Base-by-base conservation (phyloP, 805 yeast genomes). In the Saccharomycopsis microspora region DNA sequence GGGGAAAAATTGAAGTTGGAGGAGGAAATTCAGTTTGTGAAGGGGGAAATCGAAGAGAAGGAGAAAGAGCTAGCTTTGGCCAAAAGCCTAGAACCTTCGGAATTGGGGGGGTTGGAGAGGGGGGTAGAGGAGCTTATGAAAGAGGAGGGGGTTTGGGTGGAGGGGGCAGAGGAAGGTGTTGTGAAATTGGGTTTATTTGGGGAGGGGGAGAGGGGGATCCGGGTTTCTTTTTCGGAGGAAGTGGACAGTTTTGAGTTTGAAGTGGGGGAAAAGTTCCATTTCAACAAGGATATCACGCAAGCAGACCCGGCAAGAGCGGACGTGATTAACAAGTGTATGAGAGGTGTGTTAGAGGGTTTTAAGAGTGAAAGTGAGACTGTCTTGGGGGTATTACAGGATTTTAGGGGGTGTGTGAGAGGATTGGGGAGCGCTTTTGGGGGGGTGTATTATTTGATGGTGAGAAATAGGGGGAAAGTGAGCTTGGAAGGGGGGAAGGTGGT, bases 131-230 rank as follows among this genome's bases (percentile, higher is more conserved):
- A 41, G 29, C 33, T 47, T 11, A 32, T 41, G 5, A 39, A 30
- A 19, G n/a, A 31, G 11, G 40, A 73, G 1, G 46, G 57, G 2
- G 58, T 60, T 6, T 55, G 54, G n/a, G 53, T 75, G 30, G 52
- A 55, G 1, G 58, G 62, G 1, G 65, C 66, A 32, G 64, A 60
- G 37, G 61, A 64, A 0, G 56, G 60, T 2, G 59, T 80, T 8
- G 67, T 70, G 32, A 10, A 42, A n/a, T 9, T 28, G 9, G 1
- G 11, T 28, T 5, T 44, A 19, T 29, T 38, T 6, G 9, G 28
- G 7, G 41, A 6, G 28, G 28, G 41, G 28, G 41, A 8, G 28
- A 19, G 19, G 3, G 46, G 52, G 9, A 64, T 57, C 47, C 58
- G 62, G 35, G 44, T 36, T 38, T 19, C 41, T 10, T 35, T 43